Base-by-base conservation (phyloP, 192 early-diverging fungal genomes). In the Funneliformis geosporum region DNA sequence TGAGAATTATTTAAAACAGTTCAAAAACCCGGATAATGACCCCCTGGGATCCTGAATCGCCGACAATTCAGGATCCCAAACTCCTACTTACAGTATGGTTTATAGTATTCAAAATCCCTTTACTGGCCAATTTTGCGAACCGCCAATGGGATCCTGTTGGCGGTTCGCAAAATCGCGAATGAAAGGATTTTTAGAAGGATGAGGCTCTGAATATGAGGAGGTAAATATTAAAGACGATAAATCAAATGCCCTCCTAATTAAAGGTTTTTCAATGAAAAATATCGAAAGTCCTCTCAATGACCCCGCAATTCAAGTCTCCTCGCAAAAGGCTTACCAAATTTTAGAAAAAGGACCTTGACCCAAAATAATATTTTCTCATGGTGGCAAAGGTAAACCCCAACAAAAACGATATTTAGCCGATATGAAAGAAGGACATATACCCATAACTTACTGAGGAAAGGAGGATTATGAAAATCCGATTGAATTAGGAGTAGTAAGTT, bases 21-120 rank as follows among this genome's bases (percentile, higher is more conserved):
- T 27, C 18, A 4, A 73, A 28, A 73, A 73, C 12, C 43, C 71
- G 7, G 71, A 73, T 47, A 73, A 73, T 46, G 71, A 73, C 47
- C 47, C 71, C 2, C 0, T 2, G 3, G 71, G 71, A 8, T 0
- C 23, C n/a, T 73, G 71, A 28, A 25, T 5, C 2, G 8, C 4
- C 21, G n/a, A 2, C 44, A 21, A 46, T 42, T 10, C 70, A 5
- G 2, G 8, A 11, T 18, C 70, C 2, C 23, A 66, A 25, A 25
- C 5, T 4, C 64, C 5, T 38, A 6, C 2, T 66, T 11, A 25
- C 28, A 38, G 5, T 5, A 66, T 66, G 64, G 5, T 25, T 40
- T 67, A 67, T 40, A 33, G 14, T 40, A 40, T 67, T 39, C 66
- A 67, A 28, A 67, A 21, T 11, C 66, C 66, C 39, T 67, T 67